Evolutionary conservation across 176 grass and related monocot genomes (phyloP), one percentile per base, ranked within the genome.

Genomic region (Aegilops sharonensis): DNA sequence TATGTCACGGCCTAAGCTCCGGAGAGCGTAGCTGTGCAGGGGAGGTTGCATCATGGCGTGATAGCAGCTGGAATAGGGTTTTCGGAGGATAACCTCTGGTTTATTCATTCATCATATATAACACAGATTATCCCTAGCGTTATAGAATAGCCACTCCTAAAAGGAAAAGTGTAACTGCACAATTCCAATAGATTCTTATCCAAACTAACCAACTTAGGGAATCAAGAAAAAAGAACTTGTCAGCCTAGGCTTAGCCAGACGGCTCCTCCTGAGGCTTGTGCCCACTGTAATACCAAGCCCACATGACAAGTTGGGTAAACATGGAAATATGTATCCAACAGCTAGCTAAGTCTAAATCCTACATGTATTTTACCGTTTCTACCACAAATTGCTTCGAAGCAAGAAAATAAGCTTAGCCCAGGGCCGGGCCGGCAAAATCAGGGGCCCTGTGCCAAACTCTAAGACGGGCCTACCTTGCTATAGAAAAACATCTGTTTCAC

Each of bases 291-390:
- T 75, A 43, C 72, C 24, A 48, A 29, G 47, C 12, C 13, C 72
- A 75, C n/a, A 17, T 74, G 12, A 47, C n/a, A 73, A 74, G 13
- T 43, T 47, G 40, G 71, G 23, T 27, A 47, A 47, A 47, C 39
- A 86, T 17, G 65, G 47, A 52, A 68, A 74, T 36, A 70, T 59
- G 27, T 8, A 83, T n/a, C 13, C 17, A 76, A 74, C 7, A 80
- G 21, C 29, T 14, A 70, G 21, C 29, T 10, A 70, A n/a, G 24
- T 42, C n/a, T 17, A 74, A 52, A 85, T 29, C 31, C 66, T 72
- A 80, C 57, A 80, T 61, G 18, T 4, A 73, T 65, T 18, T 20
- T 59, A 66, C 14, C 12, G 20, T 27, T 68, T 75, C n/a, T 50
- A 83, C 43, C 11, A 6, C 23, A 67, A 47, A 29, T 31, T 68